A percentile compares a stretch with the other conserved stretches of the same genome.
Conservation (phyloP, 768 basidiomycete genomes). For the Leccinum ochraceum region DNA sequence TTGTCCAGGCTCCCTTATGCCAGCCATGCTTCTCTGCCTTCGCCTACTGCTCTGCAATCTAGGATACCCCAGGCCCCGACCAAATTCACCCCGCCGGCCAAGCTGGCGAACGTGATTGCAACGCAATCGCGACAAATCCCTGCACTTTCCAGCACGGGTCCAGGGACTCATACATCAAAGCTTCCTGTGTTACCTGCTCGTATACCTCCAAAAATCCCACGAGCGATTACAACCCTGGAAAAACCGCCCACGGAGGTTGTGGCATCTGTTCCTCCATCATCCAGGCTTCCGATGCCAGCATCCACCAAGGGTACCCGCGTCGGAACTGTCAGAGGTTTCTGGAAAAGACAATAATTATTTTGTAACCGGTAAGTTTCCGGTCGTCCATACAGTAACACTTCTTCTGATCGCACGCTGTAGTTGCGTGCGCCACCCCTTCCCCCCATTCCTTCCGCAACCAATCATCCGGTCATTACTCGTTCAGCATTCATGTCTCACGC, state of each 20-base stretch:
- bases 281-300: slow-evolving; percentile 30
- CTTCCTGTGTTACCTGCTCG: slow-evolving; percentile 24
- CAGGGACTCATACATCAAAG: slow-evolving; percentile 19
- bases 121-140: slow-evolving; percentile 22
- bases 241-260: slow-evolving; percentile 6
- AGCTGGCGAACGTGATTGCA: slow-evolving; percentile 31
- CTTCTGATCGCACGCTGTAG: slow-evolving; percentile 3
- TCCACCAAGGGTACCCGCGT: slow-evolving; percentile 22
- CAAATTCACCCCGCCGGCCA: slow-evolving; percentile 32
- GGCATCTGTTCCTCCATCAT: slow-evolving; percentile 5
- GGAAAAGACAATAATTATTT: slow-evolving; percentile 26
- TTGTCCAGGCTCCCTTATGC: slow-evolving; percentile 20
- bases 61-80: slow-evolving; percentile 25
- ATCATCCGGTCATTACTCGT: slow-evolving; percentile 19
- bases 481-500: slow-evolving; percentile 6
- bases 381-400: not conserved
- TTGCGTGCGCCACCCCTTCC: slow-evolving; percentile 1
- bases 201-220: slow-evolving; percentile 9
- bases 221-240: slow-evolving; percentile 4
- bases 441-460: not conserved
- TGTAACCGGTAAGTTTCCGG: slow-evolving; percentile 9
- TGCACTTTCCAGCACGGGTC: not conserved
- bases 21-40: slow-evolving; percentile 6
- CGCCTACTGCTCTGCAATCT: slow-evolving; percentile 8
- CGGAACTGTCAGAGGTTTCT: slow-evolving; percentile 34